Evolutionary conservation across 2,329 filamentous ascomycete species (phyloP), one percentile per base, ranked within the genome.

Genomic region (Aspergillus ustus): DNA sequence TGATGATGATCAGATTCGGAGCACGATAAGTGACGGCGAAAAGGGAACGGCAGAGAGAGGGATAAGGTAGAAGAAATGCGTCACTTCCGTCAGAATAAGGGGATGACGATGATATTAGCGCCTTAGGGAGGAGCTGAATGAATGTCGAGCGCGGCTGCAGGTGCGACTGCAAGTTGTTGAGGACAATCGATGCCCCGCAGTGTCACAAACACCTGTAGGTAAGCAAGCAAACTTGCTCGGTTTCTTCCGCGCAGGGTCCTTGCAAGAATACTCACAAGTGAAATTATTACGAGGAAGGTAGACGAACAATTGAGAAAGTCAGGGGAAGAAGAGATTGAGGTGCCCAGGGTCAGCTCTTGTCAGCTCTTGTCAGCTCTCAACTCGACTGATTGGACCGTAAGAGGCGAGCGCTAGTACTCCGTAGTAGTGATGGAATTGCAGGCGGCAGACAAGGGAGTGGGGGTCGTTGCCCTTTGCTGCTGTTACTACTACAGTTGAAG

Each of bases 121-220:
- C 53, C 57, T 59, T 20, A 53, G 40, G 22, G 53, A 49, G 19
- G 55, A 51, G 53, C 52, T 51, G 46, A 53, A 59, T 51, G 46
- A 53, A 59, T 51, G 48, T 43, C 49, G n/a, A 53, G 51, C 19
- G 49, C 29, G 56, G 54, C 50, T 58, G 48, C 49, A 52, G 56
- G 49, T 52, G 57, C 43, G 40, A 52, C 51, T 53, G 57, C 50
- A 40, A 54, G 20, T 22, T 53, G 31, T 25, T 29, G 40, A 55
- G 43, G 61, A 37, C 28, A 48, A 25, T 59, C 25, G 52, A 57
- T 63, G 63, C 63, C 63, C 63, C 63, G 63, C 63, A 65, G 57
- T 63, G 58, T 52, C 51, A 58, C 57, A 19, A 25, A 40, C 34
- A 40, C 11, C 34, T 40, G 9, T 40, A 40, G 34, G 31, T 34